Percentiles rank a stretch among this genome's conserved stretches.
Conservation (phyloP, 202 grass and related monocot genomes). For the Cymbopogon flexuosus region DNA sequence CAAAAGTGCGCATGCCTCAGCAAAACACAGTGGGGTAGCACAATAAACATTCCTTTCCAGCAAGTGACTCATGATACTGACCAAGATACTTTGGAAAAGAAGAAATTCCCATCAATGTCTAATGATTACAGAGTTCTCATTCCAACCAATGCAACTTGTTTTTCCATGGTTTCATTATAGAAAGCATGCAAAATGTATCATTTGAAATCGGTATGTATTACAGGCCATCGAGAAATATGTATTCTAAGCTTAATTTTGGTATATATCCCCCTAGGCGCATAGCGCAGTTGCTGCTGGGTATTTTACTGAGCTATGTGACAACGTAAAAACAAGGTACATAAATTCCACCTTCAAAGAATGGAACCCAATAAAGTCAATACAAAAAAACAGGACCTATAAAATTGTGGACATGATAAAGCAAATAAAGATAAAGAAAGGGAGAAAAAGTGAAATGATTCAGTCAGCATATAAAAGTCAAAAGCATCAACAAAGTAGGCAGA, state of each 20-base stretch:
- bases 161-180: not conserved
- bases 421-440: conserved; percentile 29
- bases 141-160: conserved; percentile 13
- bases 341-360: conserved; percentile 39
- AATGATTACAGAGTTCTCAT: conserved; percentile 28
- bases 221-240: not conserved
- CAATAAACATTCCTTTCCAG: conserved; percentile 15
- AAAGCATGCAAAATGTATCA: not conserved
- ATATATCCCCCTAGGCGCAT: not conserved
- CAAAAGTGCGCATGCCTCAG: conserved; percentile 9
- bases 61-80: conserved; percentile 5
- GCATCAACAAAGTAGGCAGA: conserved; percentile 37
- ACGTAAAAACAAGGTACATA: conserved; percentile 9
- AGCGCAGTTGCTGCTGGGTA: not conserved
- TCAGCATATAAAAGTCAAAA: conserved; percentile 48
- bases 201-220: not conserved
- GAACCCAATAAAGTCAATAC: conserved; percentile 33
- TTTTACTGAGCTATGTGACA: conserved; percentile 17
- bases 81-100: conserved; percentile 12
- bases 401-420: conserved; percentile 29
- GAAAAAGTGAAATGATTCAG: conserved; percentile 29
- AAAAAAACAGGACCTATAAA: conserved; percentile 21
- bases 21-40: not conserved
- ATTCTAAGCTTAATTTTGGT: not conserved
- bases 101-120: conserved; percentile 21